Evolutionary conservation across 306 rosid species (phyloP).

Genomic region (Vachellia collinsii): DNA sequence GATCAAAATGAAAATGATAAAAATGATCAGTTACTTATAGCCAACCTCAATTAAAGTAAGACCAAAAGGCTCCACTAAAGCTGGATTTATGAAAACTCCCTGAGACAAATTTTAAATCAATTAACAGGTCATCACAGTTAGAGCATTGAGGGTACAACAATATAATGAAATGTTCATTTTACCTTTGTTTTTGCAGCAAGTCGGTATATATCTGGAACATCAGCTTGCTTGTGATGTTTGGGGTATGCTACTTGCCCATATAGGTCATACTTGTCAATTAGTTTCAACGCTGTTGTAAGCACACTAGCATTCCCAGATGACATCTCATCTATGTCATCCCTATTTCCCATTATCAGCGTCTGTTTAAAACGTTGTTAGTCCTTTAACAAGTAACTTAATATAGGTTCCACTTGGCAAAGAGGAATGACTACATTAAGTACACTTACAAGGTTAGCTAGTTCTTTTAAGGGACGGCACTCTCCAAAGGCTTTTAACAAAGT

Average conservation of each 20-base stretch:
- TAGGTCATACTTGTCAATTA: conserved; percentile 85
- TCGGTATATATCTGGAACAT: conserved; percentile 93
- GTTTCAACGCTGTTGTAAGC: conserved; percentile 74
- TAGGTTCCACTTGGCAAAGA: conserved; percentile 2
- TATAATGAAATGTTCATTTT: conserved; percentile 15
- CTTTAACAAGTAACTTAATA: conserved; percentile 8
- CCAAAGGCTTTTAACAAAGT: conserved; percentile 90
- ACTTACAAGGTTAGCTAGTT: conserved; percentile 92
- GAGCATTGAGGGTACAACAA: conserved; percentile 7
- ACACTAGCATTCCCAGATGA: conserved; percentile 77
- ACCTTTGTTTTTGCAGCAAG: conserved; percentile 91
- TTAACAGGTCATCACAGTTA: conserved; percentile 33
- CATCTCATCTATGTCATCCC: conserved; percentile 86
- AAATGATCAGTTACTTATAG: conserved; percentile 27
- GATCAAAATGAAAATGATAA: conserved; percentile 29
- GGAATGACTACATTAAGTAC: conserved; percentile 11
- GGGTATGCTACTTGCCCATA: conserved; percentile 94
- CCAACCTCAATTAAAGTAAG: conserved; percentile 91
- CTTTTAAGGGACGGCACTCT: conserved; percentile 77
- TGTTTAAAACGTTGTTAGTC: conserved; percentile 45
- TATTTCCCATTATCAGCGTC: conserved; percentile 88
- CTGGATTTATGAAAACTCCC: conserved; percentile 98
- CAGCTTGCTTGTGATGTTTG: conserved; percentile 87
- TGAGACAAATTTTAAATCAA: conserved; percentile 44
- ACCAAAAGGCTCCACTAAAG: conserved; percentile 92